Evolutionary conservation across 2,329 filamentous ascomycete genomes (phyloP).

Genomic region (Spiromastix sp.): DNA sequence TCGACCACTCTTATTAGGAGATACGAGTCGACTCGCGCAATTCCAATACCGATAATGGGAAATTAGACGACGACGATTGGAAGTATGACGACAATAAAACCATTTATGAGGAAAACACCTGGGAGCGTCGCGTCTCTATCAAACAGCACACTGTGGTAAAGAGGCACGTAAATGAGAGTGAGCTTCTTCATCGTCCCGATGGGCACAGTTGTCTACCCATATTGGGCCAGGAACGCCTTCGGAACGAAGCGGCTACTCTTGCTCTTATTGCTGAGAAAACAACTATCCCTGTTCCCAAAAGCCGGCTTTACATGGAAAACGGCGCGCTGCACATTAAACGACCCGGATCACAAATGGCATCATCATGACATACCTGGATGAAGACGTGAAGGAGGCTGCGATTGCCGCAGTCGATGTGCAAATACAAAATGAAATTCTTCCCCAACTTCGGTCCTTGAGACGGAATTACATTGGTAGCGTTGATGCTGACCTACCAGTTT

Average conservation of each 20-base stretch:
- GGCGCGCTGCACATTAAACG: slow-evolving; percentile 1
- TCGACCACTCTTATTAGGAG: too few relatives aligned
- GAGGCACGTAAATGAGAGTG: not conserved
- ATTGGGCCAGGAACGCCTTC: too few relatives aligned
- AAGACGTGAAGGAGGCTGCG: slow-evolving; percentile 1
- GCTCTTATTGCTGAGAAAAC: too few relatives aligned
- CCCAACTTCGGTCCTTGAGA: slow-evolving; percentile 4
- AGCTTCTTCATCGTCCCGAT: not conserved
- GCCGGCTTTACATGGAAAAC: not conserved
- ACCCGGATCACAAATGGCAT: slow-evolving; percentile 3
- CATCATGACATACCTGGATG: not conserved
- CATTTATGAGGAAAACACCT: not conserved
- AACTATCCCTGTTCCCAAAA: not conserved
- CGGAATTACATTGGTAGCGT: slow-evolving; percentile 1
- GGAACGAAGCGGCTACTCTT: too few relatives aligned
- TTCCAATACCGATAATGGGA: too few relatives aligned
- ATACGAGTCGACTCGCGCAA: too few relatives aligned
- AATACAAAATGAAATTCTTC: slow-evolving; percentile 3
- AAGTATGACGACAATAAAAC: slow-evolving; percentile 1
- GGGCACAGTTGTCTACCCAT: too few relatives aligned
- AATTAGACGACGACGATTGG: not conserved
- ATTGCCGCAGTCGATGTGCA: slow-evolving; percentile 1
- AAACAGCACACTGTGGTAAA: slow-evolving; percentile 2
- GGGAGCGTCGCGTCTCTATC: slow-evolving; percentile 4
- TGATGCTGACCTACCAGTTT: slow-evolving; percentile 3